Percentiles rank a stretch among this genome's conserved stretches.
These are phyloP conservation scores for Xylaria sp. DNA, from an alignment of 2,329 filamentous ascomycete genomes.

Conservation along the genomic window DNA sequence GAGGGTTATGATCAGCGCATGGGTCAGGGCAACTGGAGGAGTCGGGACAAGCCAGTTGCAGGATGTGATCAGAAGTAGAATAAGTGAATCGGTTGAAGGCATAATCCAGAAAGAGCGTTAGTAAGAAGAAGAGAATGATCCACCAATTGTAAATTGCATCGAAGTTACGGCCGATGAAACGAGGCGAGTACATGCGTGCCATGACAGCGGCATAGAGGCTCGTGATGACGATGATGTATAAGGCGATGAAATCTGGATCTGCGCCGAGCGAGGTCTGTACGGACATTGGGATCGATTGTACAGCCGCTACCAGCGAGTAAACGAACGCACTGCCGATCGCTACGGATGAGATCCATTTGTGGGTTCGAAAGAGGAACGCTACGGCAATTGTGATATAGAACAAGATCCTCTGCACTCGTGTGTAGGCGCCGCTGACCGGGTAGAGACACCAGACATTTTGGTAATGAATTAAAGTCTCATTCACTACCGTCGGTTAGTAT, in stretches of 20 bases:
- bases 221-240: conserved; percentile 1
- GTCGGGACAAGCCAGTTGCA: neutral
- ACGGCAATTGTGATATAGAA: neutral
- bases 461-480: conserved; percentile 5
- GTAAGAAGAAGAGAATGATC: neutral
- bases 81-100: neutral
- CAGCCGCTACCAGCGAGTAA: neutral
- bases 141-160: neutral
- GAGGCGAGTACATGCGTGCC: conserved; percentile 2
- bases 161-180: conserved; percentile 11
- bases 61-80: neutral
- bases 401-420: neutral
- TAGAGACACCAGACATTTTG: conserved; percentile 10
- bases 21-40: neutral
- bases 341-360: conserved; percentile 3
- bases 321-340: conserved; percentile 2
- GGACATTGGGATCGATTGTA: conserved; percentile 2
- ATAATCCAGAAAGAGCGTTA: neutral
- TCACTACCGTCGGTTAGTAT: neutral
- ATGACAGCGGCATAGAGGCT: neutral
- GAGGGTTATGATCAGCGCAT: neutral
- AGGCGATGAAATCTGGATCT: neutral
- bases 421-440: conserved; percentile 7
- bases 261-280: conserved; percentile 10
- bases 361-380: conserved; percentile 4